phyloP scores from a whole-genome alignment of 1,284 basidiomycete genomes.

The Puccinia polysora region DNA sequence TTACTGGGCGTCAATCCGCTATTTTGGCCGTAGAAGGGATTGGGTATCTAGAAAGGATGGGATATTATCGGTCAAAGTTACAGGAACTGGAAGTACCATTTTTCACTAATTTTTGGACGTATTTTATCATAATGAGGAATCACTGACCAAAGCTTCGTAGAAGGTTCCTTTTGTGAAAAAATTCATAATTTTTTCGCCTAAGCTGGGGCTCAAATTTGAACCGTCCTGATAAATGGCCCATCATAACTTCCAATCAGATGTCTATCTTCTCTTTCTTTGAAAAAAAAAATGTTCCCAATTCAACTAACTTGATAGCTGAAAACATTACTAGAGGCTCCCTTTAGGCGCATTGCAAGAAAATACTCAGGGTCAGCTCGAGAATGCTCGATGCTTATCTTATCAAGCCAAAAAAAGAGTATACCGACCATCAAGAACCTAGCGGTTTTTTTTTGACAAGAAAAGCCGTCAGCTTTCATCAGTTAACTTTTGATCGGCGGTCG shows the following conservation, averaged over 20 bases:
- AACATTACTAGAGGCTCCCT: constrained; percentile 37
- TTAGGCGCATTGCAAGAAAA: neutral
- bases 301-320: constrained; percentile 37
- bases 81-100: neutral
- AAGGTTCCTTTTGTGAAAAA: constrained; percentile 30
- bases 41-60: constrained; percentile 22
- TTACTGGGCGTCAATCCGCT: constrained; percentile 1
- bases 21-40: constrained; percentile 34
- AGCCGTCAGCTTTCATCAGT: neutral
- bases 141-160: constrained; percentile 37
- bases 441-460: neutral
- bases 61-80: too few species aligned
- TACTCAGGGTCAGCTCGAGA: too few species aligned
- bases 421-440: constrained; percentile 31
- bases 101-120: neutral
- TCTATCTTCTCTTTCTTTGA: neutral
- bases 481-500: too few species aligned
- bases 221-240: constrained; percentile 22
- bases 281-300: neutral
- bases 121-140: too few species aligned
- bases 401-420: neutral
- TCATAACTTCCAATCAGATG: neutral
- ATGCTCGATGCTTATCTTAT: neutral
- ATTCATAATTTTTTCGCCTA: constrained; percentile 30
- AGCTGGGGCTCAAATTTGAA: constrained; percentile 9